Base-by-base conservation (phyloP, 371 early-diverging fungal species). In the Blastocladiella emersonii region DNA sequence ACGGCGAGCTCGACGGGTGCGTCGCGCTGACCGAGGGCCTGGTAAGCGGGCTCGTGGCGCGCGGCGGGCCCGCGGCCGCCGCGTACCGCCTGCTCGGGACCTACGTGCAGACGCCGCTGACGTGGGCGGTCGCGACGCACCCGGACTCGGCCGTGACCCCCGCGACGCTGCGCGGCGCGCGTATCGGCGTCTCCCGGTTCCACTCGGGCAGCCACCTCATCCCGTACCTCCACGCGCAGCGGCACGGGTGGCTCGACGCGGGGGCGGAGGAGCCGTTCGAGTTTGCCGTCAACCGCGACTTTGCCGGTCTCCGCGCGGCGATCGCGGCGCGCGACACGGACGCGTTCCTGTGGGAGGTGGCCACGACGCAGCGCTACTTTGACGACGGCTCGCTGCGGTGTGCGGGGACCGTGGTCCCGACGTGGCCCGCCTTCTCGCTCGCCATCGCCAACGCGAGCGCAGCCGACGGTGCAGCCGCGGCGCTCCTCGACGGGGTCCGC, bases 341-440 rank as follows among this genome's bases (percentile, higher is more conserved):
- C 32, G 34, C 41, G 17, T 56, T 63, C 41, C 34, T 63, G 57
- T 63, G 63, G 63, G 63, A 63, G n/a, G 45, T 43, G 13, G 45
- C 35, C 12, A 63, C 63, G 30, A 51, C 63, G 25, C 39, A 56
- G 44, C 55, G 25, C 7, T 57, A 34, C 27, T 63, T 49, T 44
- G 63, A 63, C 44, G 27, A 57, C 19, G 4, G 4, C 4, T 8
- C 25, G 2, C 63, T 63, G 25, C 25, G 43, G 17, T 41, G 27
- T 19, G n/a, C 39, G 3, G 32, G 25, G 15, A 63, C 37, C 63
- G 36, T 45, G 2, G 30, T 44, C 36, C 48, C 63, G 0, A 2
- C 25, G 7, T 63, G 63, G 63, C 57, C 63, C 34, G 63, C 63
- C 7, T 63, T 63, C 44, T 32, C 34, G 25, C 21, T 63, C 63